phyloP scores from a whole-genome alignment of 495 filamentous ascomycete species.

The Penicillium silybi region DNA sequence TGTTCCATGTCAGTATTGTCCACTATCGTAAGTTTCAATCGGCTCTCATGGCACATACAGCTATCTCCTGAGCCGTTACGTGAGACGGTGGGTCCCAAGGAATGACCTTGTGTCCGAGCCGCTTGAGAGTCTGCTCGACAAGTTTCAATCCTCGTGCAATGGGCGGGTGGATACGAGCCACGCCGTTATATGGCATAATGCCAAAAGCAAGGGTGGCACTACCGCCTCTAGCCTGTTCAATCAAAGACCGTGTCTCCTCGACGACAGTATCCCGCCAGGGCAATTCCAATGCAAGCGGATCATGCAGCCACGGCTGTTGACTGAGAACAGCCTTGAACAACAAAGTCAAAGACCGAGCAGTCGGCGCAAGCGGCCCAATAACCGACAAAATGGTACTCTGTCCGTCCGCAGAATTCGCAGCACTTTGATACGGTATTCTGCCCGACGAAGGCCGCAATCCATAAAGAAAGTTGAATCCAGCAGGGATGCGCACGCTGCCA shows the following conservation, averaged over 20 bases:
- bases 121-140: constrained; percentile 46
- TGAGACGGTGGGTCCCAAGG: constrained; percentile 58
- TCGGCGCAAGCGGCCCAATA: constrained; percentile 53
- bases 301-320: constrained; percentile 59
- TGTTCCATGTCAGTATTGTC: constrained; percentile 4
- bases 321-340: constrained; percentile 52
- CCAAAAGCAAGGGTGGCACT: constrained; percentile 47
- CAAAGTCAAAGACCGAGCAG: constrained; percentile 46
- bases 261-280: constrained; percentile 59
- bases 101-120: constrained; percentile 54
- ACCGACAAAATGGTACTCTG: constrained; percentile 56
- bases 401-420: constrained; percentile 53
- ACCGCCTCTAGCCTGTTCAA: constrained; percentile 26
- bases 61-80: constrained; percentile 23
- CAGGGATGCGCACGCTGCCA: constrained; percentile 64
- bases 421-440: constrained; percentile 42
- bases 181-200: constrained; percentile 48
- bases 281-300: constrained; percentile 57
- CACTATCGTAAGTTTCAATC: too few relatives aligned
- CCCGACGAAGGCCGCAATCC: constrained; percentile 48
- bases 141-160: constrained; percentile 51
- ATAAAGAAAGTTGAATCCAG: constrained; percentile 60
- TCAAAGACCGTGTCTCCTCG: constrained; percentile 40
- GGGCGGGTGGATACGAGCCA: constrained; percentile 48
- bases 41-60: constrained; percentile 18